Base-by-base conservation (phyloP, 2,329 filamentous ascomycete genomes). In the Apiospora sp. region DNA sequence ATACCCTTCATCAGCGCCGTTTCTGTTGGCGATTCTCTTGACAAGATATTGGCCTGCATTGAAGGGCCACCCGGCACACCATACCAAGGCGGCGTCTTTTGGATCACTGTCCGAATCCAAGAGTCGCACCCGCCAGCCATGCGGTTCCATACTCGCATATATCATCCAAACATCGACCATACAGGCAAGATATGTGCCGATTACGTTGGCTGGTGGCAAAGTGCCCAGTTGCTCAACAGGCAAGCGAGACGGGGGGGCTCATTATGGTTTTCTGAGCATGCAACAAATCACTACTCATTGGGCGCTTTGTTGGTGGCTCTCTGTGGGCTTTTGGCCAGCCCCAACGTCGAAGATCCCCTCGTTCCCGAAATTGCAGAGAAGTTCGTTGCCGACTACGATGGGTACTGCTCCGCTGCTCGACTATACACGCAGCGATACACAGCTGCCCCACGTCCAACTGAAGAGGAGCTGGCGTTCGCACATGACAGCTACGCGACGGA, bases 11-110 rank as follows among this genome's bases (percentile, higher is more conserved):
- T 67, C 22, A 67, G 37, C 72, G 75, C 77, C 12, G 67, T 67
- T 0, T 73, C 77, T 13, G 44, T 78, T 0, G 71, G 69, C 0
- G 75, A 79, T 71, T 71, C 70, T 3, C 71, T 79, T 0, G 72
- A 75, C 43, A 74, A 61, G n/a, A 69, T 78, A 10, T 48, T 80
- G 4, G 77, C 77, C 7, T 76, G 75, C 67, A 77, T 79, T 46
- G 75, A 78, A 71, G 77, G 77, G 0, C 77, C 75, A 5, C 77
- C 76, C 7, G 78, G 76, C 12, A 79, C 78, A 0, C 77, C 76
- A 0, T 79, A 79, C 10, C 22, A 75, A 75, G 37, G 64, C 2
- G 64, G 37, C 12, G 44, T 44, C 5, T 67, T 67, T 8, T 67
- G 64, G 64, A 44, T 67, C 37, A 44, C 64, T 2, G 37, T 67